A percentile compares a stretch with the other conserved stretches of the same genome.
Evolutionary conservation across 2,329 filamentous ascomycete genomes (phyloP).

Genomic region (Cladosporium sp.): DNA sequence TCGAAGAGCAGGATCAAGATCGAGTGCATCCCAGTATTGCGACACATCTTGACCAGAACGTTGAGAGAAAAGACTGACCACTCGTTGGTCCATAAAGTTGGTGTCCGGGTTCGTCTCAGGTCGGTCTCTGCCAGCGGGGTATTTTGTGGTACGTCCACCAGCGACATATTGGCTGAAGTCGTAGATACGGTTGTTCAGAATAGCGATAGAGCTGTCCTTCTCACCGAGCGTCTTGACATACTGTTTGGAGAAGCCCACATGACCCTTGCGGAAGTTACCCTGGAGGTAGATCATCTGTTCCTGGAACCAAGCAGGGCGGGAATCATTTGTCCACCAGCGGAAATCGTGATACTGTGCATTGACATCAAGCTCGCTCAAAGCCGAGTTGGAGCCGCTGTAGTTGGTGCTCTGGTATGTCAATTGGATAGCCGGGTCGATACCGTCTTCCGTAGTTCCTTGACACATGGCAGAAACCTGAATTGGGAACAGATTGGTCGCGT

Average conservation of each 20-base stretch:
- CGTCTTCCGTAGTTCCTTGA: slow-evolving; percentile 64
- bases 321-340: slow-evolving; percentile 75
- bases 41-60: slow-evolving; percentile 75
- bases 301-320: slow-evolving; percentile 83
- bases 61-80: slow-evolving; percentile 72
- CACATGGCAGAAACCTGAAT: slow-evolving; percentile 92
- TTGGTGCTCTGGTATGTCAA: slow-evolving; percentile 80
- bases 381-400: slow-evolving; percentile 59
- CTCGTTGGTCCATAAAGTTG: slow-evolving; percentile 74
- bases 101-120: slow-evolving; percentile 46
- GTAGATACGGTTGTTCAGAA: slow-evolving; percentile 75
- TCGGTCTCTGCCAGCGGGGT: slow-evolving; percentile 51
- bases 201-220: slow-evolving; percentile 60
- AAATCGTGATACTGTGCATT: slow-evolving; percentile 91
- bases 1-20: slow-evolving; percentile 53
- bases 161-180: slow-evolving; percentile 79
- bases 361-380: slow-evolving; percentile 61
- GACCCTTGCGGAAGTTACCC: slow-evolving; percentile 76
- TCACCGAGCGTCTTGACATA: slow-evolving; percentile 65
- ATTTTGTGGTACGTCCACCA: slow-evolving; percentile 65
- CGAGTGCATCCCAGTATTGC: slow-evolving; percentile 72
- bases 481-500: slow-evolving; percentile 86
- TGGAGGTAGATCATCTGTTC: slow-evolving; percentile 80
- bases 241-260: slow-evolving; percentile 73
- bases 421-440: slow-evolving; percentile 67